A percentile compares a stretch with the other conserved stretches of the same genome.
These are phyloP conservation scores for Termitomyces sp. DNA, from an alignment of 768 basidiomycete genomes.

Conservation along the genomic window DNA sequence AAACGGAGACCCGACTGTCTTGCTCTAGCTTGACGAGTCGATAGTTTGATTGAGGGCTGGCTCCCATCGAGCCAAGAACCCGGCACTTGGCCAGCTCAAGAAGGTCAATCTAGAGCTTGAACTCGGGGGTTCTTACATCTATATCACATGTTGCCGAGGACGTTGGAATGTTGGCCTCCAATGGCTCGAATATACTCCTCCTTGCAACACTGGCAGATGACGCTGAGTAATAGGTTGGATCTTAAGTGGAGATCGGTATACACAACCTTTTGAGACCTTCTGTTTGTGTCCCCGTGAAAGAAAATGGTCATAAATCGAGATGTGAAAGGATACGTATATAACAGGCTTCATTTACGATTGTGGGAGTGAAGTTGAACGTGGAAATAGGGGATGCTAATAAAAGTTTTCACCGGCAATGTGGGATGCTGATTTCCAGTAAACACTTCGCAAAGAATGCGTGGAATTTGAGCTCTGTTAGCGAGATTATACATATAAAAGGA, in stretches of 20 bases:
- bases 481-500: not conserved
- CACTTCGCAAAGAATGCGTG: not conserved
- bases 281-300: not conserved
- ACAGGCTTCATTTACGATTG: not conserved
- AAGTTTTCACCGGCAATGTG: too few relatives aligned
- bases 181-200: not conserved
- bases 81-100: not conserved
- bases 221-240: not conserved
- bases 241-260: slow-evolving; percentile 1
- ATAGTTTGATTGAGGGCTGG: not conserved
- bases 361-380: not conserved
- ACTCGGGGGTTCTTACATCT: not conserved
- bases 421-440: not conserved
- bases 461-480: not conserved
- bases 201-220: not conserved
- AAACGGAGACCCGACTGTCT: not conserved
- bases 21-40: not conserved
- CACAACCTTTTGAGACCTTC: not conserved
- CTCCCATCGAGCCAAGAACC: not conserved
- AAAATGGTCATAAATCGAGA: not conserved
- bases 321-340: not conserved
- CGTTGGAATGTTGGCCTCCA: not conserved
- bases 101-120: slow-evolving; percentile 3
- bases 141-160: slow-evolving; percentile 7
- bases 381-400: too few relatives aligned